Evolutionary conservation across 441 rosid genomes (phyloP).

Genomic region (Lepidium campestre): DNA sequence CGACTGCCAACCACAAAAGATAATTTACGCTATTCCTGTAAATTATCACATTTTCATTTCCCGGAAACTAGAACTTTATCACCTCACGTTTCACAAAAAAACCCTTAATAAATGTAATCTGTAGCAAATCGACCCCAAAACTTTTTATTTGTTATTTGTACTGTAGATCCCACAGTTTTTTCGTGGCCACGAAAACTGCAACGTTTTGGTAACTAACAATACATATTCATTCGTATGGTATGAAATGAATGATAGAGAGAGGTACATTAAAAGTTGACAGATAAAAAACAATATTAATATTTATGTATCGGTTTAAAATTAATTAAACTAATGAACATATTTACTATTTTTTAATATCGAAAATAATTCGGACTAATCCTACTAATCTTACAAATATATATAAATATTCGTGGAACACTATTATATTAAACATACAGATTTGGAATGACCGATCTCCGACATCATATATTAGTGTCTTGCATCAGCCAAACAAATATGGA

Average conservation of each 20-base stretch:
- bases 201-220: background rate
- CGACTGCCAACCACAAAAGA: conserved; percentile 25
- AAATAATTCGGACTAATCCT: too few relatives aligned
- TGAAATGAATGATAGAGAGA: background rate
- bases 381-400: too few relatives aligned
- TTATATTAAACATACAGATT: too few relatives aligned
- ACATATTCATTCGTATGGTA: background rate
- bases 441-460: too few relatives aligned
- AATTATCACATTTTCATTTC: background rate
- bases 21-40: too few relatives aligned
- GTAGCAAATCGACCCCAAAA: conserved; percentile 12
- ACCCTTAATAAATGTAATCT: background rate
- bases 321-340: background rate
- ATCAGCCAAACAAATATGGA: too few relatives aligned
- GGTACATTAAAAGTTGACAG: background rate
- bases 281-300: background rate
- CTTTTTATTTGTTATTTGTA: background rate
- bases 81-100: background rate
- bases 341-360: too few relatives aligned
- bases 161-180: background rate
- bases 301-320: background rate
- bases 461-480: too few relatives aligned
- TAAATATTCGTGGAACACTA: too few relatives aligned
- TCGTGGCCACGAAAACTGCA: conserved; percentile 2
- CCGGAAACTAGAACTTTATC: background rate